These are phyloP conservation scores for Phialophora chinensis DNA, from an alignment of 2,329 filamentous ascomycete species.

Conservation along the genomic window DNA sequence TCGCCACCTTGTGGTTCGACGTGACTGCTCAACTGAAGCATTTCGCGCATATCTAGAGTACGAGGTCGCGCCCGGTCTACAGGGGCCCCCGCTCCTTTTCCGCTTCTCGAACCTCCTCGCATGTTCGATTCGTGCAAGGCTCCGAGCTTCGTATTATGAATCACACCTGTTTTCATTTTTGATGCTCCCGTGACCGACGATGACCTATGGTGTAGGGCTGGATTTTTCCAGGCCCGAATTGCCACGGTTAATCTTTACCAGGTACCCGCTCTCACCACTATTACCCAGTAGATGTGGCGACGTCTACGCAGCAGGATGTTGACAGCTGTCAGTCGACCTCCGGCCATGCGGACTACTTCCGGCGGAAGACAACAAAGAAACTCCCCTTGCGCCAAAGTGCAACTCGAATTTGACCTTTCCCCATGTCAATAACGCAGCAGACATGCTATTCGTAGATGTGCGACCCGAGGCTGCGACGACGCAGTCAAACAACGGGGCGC, in stretches of 20 bases:
- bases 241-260: neutral
- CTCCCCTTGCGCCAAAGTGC: neutral
- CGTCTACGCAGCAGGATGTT: neutral
- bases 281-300: neutral
- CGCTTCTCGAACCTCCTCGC: neutral
- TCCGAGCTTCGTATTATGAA: constrained; percentile 12
- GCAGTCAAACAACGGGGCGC: neutral
- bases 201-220: neutral
- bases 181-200: neutral
- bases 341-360: neutral
- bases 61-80: neutral
- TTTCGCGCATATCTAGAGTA: constrained; percentile 10
- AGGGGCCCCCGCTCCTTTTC: constrained; percentile 8
- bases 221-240: neutral
- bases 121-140: constrained; percentile 6
- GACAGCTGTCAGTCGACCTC: neutral
- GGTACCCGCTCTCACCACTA: neutral
- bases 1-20: constrained; percentile 7
- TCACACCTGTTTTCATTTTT: neutral
- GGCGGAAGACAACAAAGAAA: neutral
- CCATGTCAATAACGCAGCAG: neutral
- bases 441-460: neutral
- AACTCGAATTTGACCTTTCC: neutral
- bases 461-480: neutral
- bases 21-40: neutral